Percentiles rank a stretch among this genome's conserved stretches.
Conservation (phyloP, 2,329 filamentous ascomycete species). For the Aspergillus sp. region DNA sequence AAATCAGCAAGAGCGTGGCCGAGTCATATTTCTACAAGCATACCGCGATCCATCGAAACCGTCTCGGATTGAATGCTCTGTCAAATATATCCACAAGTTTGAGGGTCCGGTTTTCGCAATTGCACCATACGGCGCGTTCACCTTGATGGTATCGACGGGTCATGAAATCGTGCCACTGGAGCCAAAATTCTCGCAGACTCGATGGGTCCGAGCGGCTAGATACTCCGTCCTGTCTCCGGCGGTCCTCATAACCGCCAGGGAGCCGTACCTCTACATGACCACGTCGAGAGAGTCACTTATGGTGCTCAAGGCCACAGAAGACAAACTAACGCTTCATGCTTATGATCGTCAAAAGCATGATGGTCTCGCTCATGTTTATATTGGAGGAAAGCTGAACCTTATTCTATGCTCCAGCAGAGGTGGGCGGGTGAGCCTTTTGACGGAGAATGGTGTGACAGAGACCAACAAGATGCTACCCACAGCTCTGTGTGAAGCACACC, state of each 20-base stretch:
- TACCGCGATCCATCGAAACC: conserved; percentile 29
- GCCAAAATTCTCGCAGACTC: conserved; percentile 44
- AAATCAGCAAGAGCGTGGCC: conserved; percentile 33
- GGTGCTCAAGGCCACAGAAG: conserved; percentile 46
- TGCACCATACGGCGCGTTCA: conserved; percentile 51
- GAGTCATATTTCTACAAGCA: conserved; percentile 43
- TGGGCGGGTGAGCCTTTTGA: conserved; percentile 51
- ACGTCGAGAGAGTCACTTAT: conserved; percentile 58
- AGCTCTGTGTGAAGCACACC: conserved; percentile 34
- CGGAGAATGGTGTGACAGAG: conserved; percentile 24
- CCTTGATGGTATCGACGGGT: conserved; percentile 50
- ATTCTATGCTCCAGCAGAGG: conserved; percentile 55
- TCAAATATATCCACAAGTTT: conserved; percentile 41
- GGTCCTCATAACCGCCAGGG: conserved; percentile 51
- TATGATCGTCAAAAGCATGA: conserved; percentile 37
- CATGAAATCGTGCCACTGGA: conserved; percentile 47
- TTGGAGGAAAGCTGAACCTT: conserved; percentile 46
- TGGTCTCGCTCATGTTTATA: conserved; percentile 40
- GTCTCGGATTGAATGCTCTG: conserved; percentile 34
- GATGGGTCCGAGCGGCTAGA: conserved; percentile 44
- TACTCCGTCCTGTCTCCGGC: conserved; percentile 52
- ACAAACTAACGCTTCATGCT: conserved; percentile 36
- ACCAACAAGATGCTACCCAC: conserved; percentile 36
- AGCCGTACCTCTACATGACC: conserved; percentile 55
- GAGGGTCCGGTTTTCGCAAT: conserved; percentile 55